Evolutionary conservation across 2,329 filamentous ascomycete species (phyloP), one percentile per base, ranked within the genome.

Genomic region (Cercospora beticola): DNA sequence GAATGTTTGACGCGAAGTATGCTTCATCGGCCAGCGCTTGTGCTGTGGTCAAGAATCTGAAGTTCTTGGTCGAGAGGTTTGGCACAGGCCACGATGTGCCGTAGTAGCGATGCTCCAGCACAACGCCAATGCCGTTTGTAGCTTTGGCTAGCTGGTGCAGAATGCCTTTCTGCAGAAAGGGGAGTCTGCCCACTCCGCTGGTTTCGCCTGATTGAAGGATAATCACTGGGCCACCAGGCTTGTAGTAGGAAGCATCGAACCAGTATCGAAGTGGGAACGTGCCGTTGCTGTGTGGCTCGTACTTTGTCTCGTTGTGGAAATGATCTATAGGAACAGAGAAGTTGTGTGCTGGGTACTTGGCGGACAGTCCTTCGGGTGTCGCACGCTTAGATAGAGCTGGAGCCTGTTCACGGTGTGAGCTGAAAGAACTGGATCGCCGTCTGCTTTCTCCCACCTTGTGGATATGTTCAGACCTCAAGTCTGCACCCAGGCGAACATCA

Each of bases 21-120:
- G 88, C 91, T 54, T 89, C 88, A 77, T 97, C 93, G 7, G 92
- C 92, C 46, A 96, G 78, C 0, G 92, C 89, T 78, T 97, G 93
- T 73, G 94, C 91, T 0, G 92, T 95, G 0, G 91, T 90, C 75
- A 97, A 82, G 82, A 95, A 97, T 2, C 93, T 89, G 71, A 96
- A 81, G 73, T 87, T 94, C 76, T 91, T 82, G 0, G 88, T 89
- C 0, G 86, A 86, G 21, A 94, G 83, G 74, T 94, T 86, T 0
- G 84, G 78, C 0, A 87, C 86, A 0, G 92, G 92, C 65, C 90
- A 89, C 77, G 91, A 94, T 12, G 84, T 85, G 66, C 93, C 93
- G 76, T 97, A 97, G 83, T 96, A 97, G 31, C 93, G 88, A 68
- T 97, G 93, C 81, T 97, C 93, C 2, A 97, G 85, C 58, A 97